Base-by-base conservation (phyloP, 1,139 yeast genomes). In the Nakaseomyces delphensis region DNA sequence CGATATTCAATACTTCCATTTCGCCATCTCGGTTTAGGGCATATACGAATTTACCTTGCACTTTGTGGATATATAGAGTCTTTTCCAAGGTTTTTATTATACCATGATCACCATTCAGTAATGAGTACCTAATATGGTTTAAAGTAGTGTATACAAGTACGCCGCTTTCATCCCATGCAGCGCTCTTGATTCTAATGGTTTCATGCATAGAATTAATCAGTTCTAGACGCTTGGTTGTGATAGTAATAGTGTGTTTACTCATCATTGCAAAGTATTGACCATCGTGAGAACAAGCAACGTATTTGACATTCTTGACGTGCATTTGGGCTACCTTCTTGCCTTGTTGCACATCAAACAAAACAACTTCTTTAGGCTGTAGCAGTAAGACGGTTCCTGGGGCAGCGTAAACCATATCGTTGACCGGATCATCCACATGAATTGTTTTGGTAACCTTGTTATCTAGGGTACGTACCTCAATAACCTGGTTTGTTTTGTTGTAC, bases 121-220 rank as follows among this genome's bases (percentile, higher is more conserved):
- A 71, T 40, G 94, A 82, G 66, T 91, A 93, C 67, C 91, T 91
- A 67, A 93, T 83, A 63, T 93, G 99, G 67, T 91, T 91, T 62
- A 93, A 74, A 18, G 99, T 93, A 20, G 96, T 83, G 65, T 89
- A 93, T 53, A 93, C 73, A 62, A 93, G 73, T 31, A 93, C 95
- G 39, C 93, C 93, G 39, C 85, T 72, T 55, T 87, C 96, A 63
- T 91, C 98, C 97, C 97, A 93, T 10, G 95, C 87, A 39, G 96
- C 97, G 68, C 95, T 82, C 70, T 93, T 93, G 58, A 93, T 86
- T 64, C 98, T 76, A 54, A 93, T 91, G 4, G 98, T 91, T 68
- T 93, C 99, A 62, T 89, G 97, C 76, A 89, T 74, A 4, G 95
- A 80, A 42, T 91, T 81, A 36, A 87, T 72, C 49, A 80, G 68